These are phyloP conservation scores for Tricholoma sp. DNA, from an alignment of 768 basidiomycete species.

Conservation along the genomic window DNA sequence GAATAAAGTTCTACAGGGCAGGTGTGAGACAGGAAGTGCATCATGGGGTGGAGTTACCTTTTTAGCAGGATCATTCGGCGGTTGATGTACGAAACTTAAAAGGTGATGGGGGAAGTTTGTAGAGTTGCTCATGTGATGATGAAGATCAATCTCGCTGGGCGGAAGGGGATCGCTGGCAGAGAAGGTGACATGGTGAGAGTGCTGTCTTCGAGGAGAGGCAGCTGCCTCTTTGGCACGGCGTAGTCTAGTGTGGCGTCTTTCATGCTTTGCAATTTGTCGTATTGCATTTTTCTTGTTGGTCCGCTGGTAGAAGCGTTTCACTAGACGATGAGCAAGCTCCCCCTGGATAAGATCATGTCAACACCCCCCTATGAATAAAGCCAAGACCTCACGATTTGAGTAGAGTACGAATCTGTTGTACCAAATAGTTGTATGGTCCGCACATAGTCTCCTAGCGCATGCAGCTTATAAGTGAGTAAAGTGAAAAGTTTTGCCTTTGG, in stretches of 20 bases:
- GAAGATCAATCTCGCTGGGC: too few relatives aligned
- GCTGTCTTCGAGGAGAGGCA: neutral
- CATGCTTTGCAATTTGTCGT: neutral
- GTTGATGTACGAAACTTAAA: neutral
- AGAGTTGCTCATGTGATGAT: too few relatives aligned
- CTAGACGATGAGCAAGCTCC: neutral
- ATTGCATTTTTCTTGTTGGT: neutral
- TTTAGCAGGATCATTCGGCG: neutral
- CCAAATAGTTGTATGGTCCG: neutral
- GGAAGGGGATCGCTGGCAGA: too few relatives aligned
- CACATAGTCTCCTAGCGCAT: conserved; percentile 23
- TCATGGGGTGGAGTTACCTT: too few relatives aligned
- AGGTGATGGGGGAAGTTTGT: neutral
- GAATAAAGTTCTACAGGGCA: conserved; percentile 19
- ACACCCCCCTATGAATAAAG: neutral
- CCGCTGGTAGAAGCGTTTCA: too few relatives aligned
- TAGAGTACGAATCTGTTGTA: too few relatives aligned
- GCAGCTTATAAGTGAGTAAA: conserved; percentile 23
- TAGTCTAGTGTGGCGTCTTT: neutral
- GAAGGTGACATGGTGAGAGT: too few relatives aligned
- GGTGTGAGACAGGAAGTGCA: neutral
- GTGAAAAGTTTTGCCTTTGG: conserved; percentile 10
- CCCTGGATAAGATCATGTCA: neutral
- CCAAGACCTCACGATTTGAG: neutral
- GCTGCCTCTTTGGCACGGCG: too few relatives aligned